Conservation (phyloP, 2,329 filamentous ascomycete species). For the Chrysosporium queenslandicum region DNA sequence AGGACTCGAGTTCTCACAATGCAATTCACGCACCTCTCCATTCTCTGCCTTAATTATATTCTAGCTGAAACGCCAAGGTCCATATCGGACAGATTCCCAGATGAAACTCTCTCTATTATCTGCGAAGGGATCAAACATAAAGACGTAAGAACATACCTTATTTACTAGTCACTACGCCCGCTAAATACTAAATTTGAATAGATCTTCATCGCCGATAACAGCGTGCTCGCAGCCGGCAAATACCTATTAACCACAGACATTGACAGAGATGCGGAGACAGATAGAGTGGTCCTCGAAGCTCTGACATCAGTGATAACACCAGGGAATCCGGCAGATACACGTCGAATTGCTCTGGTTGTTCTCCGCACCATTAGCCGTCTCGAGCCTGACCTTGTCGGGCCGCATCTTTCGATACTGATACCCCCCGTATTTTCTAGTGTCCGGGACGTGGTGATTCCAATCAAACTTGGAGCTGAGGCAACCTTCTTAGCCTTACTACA, state of each 20-base stretch:
- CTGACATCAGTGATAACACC: conserved; percentile 66
- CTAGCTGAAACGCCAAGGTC: conserved; percentile 67
- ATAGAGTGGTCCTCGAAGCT: conserved; percentile 69
- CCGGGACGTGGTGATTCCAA: conserved; percentile 81
- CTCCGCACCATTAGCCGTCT: conserved; percentile 73
- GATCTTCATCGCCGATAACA: conserved; percentile 80
- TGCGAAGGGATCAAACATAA: conserved; percentile 69
- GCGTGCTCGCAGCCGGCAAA: conserved; percentile 81
- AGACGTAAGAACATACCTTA: conserved; percentile 48
- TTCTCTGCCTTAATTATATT: conserved; percentile 80
- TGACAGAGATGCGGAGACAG: conserved; percentile 58
- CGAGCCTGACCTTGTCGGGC: conserved; percentile 68
- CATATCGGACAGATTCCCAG: conserved; percentile 57
- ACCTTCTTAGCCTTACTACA: conserved; percentile 86
- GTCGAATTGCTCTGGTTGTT: conserved; percentile 76
- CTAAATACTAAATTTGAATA: conserved; percentile 18
- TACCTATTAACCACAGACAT: conserved; percentile 59
- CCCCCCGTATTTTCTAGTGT: conserved; percentile 81
- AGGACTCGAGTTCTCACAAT: conserved; percentile 70
- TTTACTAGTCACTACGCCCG: background rate
- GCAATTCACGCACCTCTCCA: conserved; percentile 65
- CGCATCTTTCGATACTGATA: conserved; percentile 70
- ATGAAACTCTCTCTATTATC: conserved; percentile 67
- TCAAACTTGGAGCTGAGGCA: conserved; percentile 90
- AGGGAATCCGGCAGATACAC: conserved; percentile 68